Evolutionary conservation across 768 basidiomycete species (phyloP).

Genomic region (Agrocybe pediades): DNA sequence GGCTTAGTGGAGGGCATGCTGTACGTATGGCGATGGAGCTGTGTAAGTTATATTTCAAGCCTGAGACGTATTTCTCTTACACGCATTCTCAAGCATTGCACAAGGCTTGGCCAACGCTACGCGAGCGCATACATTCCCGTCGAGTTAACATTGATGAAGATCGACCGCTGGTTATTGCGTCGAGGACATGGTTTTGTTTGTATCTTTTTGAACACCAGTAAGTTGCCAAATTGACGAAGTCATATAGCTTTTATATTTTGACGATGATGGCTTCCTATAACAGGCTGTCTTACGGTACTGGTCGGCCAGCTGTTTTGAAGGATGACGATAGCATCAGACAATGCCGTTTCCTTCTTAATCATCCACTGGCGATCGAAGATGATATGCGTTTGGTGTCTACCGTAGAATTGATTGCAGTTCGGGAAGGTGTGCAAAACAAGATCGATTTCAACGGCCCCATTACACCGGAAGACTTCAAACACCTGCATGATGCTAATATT

Average conservation of each 20-base stretch:
- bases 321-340: constrained; percentile 91
- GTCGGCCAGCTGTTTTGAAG: constrained; percentile 88
- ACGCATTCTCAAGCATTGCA: constrained; percentile 65
- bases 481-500: constrained; percentile 70
- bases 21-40: constrained; percentile 96
- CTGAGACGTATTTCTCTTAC: neutral
- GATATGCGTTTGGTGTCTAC: constrained; percentile 95
- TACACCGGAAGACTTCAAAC: constrained; percentile 66
- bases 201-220: constrained; percentile 95
- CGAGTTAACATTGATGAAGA: constrained; percentile 65
- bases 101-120: constrained; percentile 85
- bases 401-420: constrained; percentile 88
- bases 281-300: constrained; percentile 93
- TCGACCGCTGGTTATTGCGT: constrained; percentile 75
- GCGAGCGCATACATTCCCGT: constrained; percentile 74
- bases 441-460: constrained; percentile 80
- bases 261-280: neutral
- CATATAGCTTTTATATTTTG: neutral
- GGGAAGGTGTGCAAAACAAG: constrained; percentile 83
- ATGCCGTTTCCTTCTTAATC: constrained; percentile 77
- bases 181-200: constrained; percentile 91
- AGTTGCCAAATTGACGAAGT: constrained; percentile 29
- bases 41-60: constrained; percentile 47
- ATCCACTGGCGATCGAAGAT: constrained; percentile 88
- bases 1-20: constrained; percentile 94